Evolutionary conservation across 306 rosid genomes (phyloP), one percentile per base, ranked within the genome.

Genomic region (Chamaecrista fasciculata): DNA sequence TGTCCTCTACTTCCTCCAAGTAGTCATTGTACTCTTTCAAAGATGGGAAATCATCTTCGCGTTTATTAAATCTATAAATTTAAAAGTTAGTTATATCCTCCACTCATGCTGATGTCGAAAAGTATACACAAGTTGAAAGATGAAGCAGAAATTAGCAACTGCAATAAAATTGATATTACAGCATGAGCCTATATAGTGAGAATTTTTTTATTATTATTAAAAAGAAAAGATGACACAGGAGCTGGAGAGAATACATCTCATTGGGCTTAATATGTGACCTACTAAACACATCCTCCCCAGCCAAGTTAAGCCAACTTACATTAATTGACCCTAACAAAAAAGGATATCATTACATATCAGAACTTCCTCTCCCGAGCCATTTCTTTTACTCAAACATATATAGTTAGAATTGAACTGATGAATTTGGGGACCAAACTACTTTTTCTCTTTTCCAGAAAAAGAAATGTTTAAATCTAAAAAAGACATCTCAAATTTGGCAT

Each of bases 1-100:
- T 88, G 74, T 90, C 91, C 69, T 93, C 98, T 62, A 90, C 98
- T 85, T 93, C 98, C 82, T 93, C 98, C 89, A 88, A 74, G 71
- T 88, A 93, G 79, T 93, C 96, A 76, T 86, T 93, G 84, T 93
- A 93, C 53, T 90, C 98, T 80, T 20, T 93, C 79, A 90, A 67
- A 25, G 90, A 81, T 12, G 96, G 73, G 78, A 93, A 88, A 71
- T 86, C 98, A 2, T 93, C 97, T 78, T 93, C 97, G 71, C 91
- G 79, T 78, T 88, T 93, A 81, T 93, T 90, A 64, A 85, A 90
- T 87, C 97, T 93, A 74, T 6, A 72, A 62, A 58, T 58, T 39
- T 58, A 44, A 34, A 26, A 39, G 33, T 42, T 34, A 49, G 4
- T 12, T 23, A 28, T 47, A 44, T 8, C 40, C 25, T 44, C 31